phyloP scores from a whole-genome alignment of 1,284 basidiomycete genomes.

The Marasmius oreades region DNA sequence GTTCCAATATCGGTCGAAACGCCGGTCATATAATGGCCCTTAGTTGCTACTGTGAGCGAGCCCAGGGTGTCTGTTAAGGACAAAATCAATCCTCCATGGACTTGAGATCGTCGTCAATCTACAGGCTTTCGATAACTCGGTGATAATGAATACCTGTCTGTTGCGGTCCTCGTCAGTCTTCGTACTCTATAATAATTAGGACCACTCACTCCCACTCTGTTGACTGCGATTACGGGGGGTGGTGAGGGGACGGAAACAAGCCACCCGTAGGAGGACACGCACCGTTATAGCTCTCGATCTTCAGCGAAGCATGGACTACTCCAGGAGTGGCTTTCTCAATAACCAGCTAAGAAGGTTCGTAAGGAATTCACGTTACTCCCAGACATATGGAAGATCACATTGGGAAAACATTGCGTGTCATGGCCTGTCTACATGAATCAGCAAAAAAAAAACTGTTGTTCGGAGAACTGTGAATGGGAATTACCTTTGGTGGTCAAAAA shows the following conservation, averaged over 20 bases:
- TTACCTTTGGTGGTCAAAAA: slow-evolving; percentile 72
- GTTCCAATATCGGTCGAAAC: slow-evolving; percentile 87
- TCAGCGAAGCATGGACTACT: slow-evolving; percentile 59
- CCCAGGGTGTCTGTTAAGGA: slow-evolving; percentile 86
- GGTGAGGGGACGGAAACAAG: neutral
- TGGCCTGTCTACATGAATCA: slow-evolving; percentile 53
- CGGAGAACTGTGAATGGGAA: neutral
- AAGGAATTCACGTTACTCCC: neutral
- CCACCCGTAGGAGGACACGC: slow-evolving; percentile 22
- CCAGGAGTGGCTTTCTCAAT: slow-evolving; percentile 66
- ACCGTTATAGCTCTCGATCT: slow-evolving; percentile 74
- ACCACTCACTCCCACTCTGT: slow-evolving; percentile 65
- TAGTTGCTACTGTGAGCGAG: slow-evolving; percentile 77
- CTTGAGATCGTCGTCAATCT: slow-evolving; percentile 32
- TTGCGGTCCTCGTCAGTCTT: slow-evolving; percentile 17
- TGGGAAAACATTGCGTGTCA: slow-evolving; percentile 74
- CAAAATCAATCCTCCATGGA: slow-evolving; percentile 83
- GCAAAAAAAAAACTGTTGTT: slow-evolving; percentile 2
- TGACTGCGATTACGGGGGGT: slow-evolving; percentile 39
- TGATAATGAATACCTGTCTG: slow-evolving; percentile 6
- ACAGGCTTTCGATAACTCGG: slow-evolving; percentile 3
- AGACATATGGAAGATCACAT: slow-evolving; percentile 39
- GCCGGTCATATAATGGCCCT: slow-evolving; percentile 81
- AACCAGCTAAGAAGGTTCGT: slow-evolving; percentile 43
- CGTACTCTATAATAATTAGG: neutral